Evolutionary conservation across 345 rosid species (phyloP).

Genomic region (Corymbia maculata): DNA sequence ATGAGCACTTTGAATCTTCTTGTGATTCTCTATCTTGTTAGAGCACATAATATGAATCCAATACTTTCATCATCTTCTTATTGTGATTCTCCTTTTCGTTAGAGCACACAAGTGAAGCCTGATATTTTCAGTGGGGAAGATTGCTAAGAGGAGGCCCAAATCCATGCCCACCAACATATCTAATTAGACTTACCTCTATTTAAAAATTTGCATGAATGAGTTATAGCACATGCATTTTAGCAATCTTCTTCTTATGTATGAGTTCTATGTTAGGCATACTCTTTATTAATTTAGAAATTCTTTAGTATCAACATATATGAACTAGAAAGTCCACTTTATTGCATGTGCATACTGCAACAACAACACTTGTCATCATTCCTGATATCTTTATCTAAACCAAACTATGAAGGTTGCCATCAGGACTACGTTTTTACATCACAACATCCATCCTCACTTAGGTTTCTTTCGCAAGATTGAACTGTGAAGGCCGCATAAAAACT

Average conservation of each 20-base stretch:
- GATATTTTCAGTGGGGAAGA: rapidly evolving
- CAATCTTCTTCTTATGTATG: background rate
- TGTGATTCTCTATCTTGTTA: background rate
- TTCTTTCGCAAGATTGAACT: background rate
- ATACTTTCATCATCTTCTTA: background rate
- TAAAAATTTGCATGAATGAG: background rate
- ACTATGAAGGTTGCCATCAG: background rate
- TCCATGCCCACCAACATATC: background rate
- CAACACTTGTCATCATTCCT: background rate
- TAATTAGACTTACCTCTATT: background rate
- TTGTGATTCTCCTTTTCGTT: background rate
- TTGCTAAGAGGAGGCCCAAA: rapidly evolving
- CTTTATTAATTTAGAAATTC: background rate
- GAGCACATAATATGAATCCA: background rate
- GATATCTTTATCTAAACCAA: background rate
- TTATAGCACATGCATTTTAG: background rate
- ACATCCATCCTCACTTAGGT: background rate
- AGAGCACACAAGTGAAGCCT: rapidly evolving
- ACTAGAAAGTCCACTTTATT: background rate
- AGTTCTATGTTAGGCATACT: background rate
- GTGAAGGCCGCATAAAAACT: background rate
- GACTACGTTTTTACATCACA: too few species aligned
- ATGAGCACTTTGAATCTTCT: background rate
- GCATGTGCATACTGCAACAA: background rate
- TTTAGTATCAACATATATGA: background rate